phyloP scores from a whole-genome alignment of 108 stramenopile species.

The Discostella stelligeroides region DNA sequence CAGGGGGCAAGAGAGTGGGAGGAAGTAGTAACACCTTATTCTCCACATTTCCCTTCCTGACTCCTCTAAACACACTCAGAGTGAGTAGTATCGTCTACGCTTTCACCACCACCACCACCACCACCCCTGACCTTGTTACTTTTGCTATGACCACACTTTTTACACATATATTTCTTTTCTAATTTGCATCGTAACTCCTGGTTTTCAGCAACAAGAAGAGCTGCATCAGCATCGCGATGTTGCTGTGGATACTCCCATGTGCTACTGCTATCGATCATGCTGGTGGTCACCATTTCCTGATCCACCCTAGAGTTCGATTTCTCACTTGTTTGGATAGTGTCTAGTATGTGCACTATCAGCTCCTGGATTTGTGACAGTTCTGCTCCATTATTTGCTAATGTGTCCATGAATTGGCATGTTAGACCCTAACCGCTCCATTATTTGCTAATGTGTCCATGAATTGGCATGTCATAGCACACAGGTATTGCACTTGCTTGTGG shows the following conservation, averaged over 20 bases:
- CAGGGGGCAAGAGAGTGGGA: too few relatives aligned
- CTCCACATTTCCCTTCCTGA: too few relatives aligned
- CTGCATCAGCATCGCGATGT: not conserved
- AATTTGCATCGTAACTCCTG: slow-evolving; percentile 35
- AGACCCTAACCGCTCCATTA: too few relatives aligned
- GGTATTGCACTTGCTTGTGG: slow-evolving; percentile 30
- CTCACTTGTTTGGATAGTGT: slow-evolving; percentile 39
- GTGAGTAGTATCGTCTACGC: too few relatives aligned
- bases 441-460: too few relatives aligned
- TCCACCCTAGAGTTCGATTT: slow-evolving; percentile 53
- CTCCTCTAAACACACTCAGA: too few relatives aligned
- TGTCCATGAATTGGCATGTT: slow-evolving; percentile 26
- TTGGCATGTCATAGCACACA: slow-evolving; percentile 16
- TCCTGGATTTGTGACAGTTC: slow-evolving; percentile 15
- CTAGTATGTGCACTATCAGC: slow-evolving; percentile 21
- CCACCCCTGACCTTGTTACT: too few relatives aligned
- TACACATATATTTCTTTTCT: slow-evolving; percentile 29
- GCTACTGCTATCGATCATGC: slow-evolving; percentile 47
- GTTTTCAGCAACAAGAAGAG: slow-evolving; percentile 35
- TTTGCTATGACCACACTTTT: not conserved
- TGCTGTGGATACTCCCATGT: slow-evolving; percentile 3
- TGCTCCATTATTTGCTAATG: too few relatives aligned
- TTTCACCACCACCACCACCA: too few relatives aligned
- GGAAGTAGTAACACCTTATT: too few relatives aligned
- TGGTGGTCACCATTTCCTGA: slow-evolving; percentile 52